Evolutionary conservation across 805 yeast genomes (phyloP), one percentile per base, ranked within the genome.

Genomic region (Saturnispora quitensis): DNA sequence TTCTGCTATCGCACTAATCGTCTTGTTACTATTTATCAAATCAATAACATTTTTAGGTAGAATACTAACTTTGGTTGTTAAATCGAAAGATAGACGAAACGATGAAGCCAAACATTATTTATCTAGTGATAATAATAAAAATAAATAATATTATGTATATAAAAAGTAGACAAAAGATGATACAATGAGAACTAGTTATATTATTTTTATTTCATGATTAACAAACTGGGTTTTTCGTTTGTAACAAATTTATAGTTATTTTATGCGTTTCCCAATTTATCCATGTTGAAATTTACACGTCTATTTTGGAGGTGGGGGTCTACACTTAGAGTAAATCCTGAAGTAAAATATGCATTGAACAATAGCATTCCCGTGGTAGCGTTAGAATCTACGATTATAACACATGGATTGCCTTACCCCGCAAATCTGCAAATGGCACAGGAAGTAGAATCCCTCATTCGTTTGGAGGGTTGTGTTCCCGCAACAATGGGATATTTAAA

Each of bases 381-480:
- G 0, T 70, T 89, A 15, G 97, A 89, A 62, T 81, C 89, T 22
- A 89, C 97, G 7, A 89, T 89, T 60, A 79, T 89, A 57, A 84
- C 96, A 6, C 97, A 89, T 68, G 97, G 97, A 0, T 73, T 89
- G 40, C 96, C 96, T 3, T 85, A 68, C 61, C 96, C 96, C 0
- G 75, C 76, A 22, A 89, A 89, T 60, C 60, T 86, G 10, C 72
- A 73, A 25, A 82, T 89, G 89, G 96, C 96, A 0, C 60, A 59
- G 31, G 65, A 71, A 1, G 95, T 86, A 1, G 96, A 89, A 65
- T 53, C 64, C 4, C 68, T 75, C 7, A 75, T 89, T 17, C 72
- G 95, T 43, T 62, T 64, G 0, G 63, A 73, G 35, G 90, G 91
- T 7, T 89, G 82, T 1, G 68, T 84, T 5, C 97, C 97, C 0